These are phyloP conservation scores for Flueggea neowawraea DNA, from an alignment of 441 rosid genomes.

Conservation along the genomic window DNA sequence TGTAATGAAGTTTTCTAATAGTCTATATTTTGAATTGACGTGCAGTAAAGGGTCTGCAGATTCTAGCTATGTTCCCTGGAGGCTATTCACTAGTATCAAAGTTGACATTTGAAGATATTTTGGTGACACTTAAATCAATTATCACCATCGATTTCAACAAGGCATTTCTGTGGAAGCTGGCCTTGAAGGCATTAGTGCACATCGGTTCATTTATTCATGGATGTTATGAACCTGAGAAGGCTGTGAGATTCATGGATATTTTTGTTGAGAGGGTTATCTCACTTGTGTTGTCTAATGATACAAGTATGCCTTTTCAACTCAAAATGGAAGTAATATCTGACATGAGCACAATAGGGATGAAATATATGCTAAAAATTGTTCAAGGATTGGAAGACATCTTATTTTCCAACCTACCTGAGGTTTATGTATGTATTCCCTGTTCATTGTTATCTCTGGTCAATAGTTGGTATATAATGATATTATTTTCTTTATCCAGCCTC, in stretches of 20 bases:
- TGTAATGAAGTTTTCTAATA: neutral
- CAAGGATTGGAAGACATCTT: slow-evolving; percentile 59
- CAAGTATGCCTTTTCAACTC: slow-evolving; percentile 46
- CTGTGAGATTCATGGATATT: slow-evolving; percentile 46
- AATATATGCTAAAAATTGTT: slow-evolving; percentile 60
- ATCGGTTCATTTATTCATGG: slow-evolving; percentile 64
- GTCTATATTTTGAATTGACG: slow-evolving; percentile 11
- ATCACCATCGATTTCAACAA: slow-evolving; percentile 39
- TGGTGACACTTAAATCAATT: slow-evolving; percentile 53
- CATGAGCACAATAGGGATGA: slow-evolving; percentile 54
- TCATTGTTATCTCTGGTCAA: too few relatives aligned
- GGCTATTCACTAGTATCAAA: slow-evolving; percentile 44
- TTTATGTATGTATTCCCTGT: slow-evolving; percentile 50
- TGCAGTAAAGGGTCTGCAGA: slow-evolving; percentile 86
- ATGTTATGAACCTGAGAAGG: slow-evolving; percentile 52
- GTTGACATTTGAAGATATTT: slow-evolving; percentile 58
- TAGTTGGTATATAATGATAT: too few relatives aligned
- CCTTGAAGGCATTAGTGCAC: slow-evolving; percentile 65
- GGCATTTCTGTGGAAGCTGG: slow-evolving; percentile 58
- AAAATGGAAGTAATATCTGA: slow-evolving; percentile 60
- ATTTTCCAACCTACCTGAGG: slow-evolving; percentile 46
- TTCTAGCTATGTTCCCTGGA: slow-evolving; percentile 58
- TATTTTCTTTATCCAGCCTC: too few relatives aligned
- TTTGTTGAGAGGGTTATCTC: slow-evolving; percentile 60
- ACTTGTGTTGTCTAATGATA: slow-evolving; percentile 37